Conservation (phyloP, 2,329 filamentous ascomycete genomes). For the Alternaria metachromatica region DNA sequence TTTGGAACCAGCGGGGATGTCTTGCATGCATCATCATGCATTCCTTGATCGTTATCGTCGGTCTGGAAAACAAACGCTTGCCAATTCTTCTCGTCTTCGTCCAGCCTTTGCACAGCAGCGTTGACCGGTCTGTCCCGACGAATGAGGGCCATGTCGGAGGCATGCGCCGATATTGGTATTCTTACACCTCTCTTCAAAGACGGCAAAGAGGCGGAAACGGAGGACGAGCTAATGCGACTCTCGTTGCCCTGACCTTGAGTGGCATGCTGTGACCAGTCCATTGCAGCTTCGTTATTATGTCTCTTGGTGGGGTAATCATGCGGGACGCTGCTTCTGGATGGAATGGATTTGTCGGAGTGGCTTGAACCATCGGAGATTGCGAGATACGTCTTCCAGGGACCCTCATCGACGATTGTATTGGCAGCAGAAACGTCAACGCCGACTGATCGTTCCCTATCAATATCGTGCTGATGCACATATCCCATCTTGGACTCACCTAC, state of each 20-base stretch:
- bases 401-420: conserved; percentile 33
- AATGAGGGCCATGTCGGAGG: background rate
- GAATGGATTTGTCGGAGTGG: conserved; percentile 16
- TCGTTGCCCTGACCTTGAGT: conserved; percentile 29
- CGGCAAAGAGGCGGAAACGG: conserved; percentile 35
- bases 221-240: conserved; percentile 23
- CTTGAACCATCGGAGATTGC: conserved; percentile 29
- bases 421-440: conserved; percentile 6
- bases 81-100: conserved; percentile 41
- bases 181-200: conserved; percentile 19
- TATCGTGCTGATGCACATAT: conserved; percentile 14
- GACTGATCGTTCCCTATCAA: conserved; percentile 1
- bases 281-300: conserved; percentile 17
- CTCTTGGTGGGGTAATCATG: conserved; percentile 19
- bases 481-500: conserved; percentile 15
- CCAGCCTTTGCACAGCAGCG: conserved; percentile 1
- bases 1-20: conserved; percentile 4
- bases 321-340: conserved; percentile 20
- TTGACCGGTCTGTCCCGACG: background rate
- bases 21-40: background rate
- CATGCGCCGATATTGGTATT: background rate
- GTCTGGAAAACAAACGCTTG: conserved; percentile 41
- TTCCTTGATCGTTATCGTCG: conserved; percentile 12
- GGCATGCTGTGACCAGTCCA: conserved; percentile 36
- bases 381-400: conserved; percentile 36